A percentile compares a stretch with the other conserved stretches of the same genome.
Conservation (phyloP, 164 flowering plant species). For the Pachysandra terminalis region DNA sequence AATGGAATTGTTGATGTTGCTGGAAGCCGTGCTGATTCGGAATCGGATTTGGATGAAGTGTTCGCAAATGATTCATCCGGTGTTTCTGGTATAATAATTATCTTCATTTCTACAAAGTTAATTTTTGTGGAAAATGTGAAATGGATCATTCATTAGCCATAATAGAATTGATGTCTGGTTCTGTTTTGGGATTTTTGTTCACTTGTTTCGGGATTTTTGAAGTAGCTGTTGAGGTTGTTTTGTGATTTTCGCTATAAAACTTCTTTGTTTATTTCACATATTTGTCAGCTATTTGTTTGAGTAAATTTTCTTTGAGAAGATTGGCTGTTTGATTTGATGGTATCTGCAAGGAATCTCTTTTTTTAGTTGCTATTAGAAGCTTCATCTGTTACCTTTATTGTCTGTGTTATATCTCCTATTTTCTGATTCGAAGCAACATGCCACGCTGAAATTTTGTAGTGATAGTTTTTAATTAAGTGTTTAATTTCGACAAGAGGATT, state of each 20-base stretch:
- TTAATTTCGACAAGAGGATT: too few relatives aligned
- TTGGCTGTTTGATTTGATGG: neutral
- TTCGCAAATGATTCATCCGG: constrained; percentile 10
- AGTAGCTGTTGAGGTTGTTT: neutral
- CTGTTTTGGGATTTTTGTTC: neutral
- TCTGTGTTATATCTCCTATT: too few relatives aligned
- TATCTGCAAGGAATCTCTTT: neutral
- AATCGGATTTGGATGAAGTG: neutral
- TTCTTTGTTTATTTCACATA: neutral
- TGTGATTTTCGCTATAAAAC: neutral
- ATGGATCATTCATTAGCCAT: neutral
- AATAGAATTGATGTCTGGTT: neutral
- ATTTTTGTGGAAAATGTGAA: neutral
- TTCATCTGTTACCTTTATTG: too few relatives aligned
- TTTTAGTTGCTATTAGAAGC: neutral
- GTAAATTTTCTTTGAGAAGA: neutral
- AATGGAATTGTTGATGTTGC: constrained; percentile 9
- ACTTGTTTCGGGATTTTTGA: neutral
- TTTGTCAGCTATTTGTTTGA: neutral
- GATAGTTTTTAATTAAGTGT: too few relatives aligned
- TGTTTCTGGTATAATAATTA: constrained; percentile 16
- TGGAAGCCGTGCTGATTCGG: neutral
- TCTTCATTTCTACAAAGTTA: neutral
- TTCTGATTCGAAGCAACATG: too few relatives aligned
- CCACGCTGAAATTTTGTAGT: too few relatives aligned